Conservation (phyloP, 2,329 filamentous ascomycete genomes). For the Fusarium siculi region DNA sequence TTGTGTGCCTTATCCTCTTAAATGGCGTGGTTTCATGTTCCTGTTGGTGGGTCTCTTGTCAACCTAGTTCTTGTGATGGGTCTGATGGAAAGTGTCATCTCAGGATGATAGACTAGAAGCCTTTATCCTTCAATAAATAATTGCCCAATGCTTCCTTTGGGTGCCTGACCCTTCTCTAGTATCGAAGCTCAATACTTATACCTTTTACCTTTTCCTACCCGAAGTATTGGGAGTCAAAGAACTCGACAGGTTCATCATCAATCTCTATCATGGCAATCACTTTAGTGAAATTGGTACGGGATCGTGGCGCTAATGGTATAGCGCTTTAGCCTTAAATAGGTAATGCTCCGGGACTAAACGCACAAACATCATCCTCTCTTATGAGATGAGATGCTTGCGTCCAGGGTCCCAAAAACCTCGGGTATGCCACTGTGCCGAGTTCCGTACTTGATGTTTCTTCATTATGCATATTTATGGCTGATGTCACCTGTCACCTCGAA, state of each 20-base stretch:
- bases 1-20: neutral
- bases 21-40: neutral
- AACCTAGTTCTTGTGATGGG: too few relatives aligned
- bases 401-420: too few relatives aligned
- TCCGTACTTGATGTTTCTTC: neutral
- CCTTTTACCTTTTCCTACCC: neutral
- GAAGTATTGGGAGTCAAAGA: too few relatives aligned
- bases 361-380: neutral
- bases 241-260: neutral
- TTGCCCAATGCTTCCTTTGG: rapidly evolving
- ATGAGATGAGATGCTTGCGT: neutral
- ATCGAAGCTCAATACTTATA: rapidly evolving
- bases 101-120: neutral
- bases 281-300: neutral
- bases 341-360: neutral
- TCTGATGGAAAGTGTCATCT: neutral
- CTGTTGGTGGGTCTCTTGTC: neutral
- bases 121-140: rapidly evolving
- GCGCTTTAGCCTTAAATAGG: neutral
- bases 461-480: neutral
- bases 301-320: neutral
- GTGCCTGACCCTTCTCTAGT: neutral
- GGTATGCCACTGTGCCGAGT: neutral
- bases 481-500: neutral
- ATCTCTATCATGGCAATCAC: neutral